These are phyloP conservation scores for Pseudogymnoascus sp. DNA, from an alignment of 2,329 filamentous ascomycete genomes.

Conservation along the genomic window DNA sequence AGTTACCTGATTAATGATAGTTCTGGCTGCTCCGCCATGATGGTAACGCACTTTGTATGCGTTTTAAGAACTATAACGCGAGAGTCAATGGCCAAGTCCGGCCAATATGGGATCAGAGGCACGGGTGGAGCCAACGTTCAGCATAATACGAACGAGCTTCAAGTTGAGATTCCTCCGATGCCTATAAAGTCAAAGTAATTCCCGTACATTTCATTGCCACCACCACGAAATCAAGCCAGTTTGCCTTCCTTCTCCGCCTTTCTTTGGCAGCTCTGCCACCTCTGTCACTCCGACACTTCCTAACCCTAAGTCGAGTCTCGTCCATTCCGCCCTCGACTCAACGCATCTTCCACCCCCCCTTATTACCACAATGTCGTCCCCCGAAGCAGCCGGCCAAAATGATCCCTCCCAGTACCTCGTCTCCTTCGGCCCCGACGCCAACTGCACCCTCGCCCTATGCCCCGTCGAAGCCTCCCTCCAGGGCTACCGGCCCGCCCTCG, in stretches of 20 bases:
- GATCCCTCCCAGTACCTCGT: slow-evolving; percentile 11
- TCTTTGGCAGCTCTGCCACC: slow-evolving; percentile 9
- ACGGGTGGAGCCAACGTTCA: neutral
- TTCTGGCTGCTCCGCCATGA: neutral
- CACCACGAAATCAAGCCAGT: slow-evolving; percentile 10
- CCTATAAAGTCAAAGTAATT: neutral
- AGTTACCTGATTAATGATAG: neutral
- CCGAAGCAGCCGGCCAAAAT: neutral
- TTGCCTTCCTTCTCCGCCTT: slow-evolving; percentile 9
- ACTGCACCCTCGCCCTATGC: slow-evolving; percentile 33
- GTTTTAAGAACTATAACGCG: neutral
- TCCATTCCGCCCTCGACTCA: slow-evolving; percentile 11
- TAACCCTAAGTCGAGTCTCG: neutral
- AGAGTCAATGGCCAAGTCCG: neutral
- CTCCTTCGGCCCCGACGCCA: slow-evolving; percentile 13
- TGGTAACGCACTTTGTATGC: neutral
- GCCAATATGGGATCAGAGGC: neutral
- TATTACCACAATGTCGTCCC: slow-evolving; percentile 7
- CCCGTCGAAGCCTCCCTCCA: slow-evolving; percentile 36
- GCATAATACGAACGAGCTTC: neutral
- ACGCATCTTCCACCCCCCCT: neutral
- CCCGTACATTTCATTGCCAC: too few species aligned
- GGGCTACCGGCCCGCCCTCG: slow-evolving; percentile 46
- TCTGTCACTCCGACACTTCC: slow-evolving; percentile 7
- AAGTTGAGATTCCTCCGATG: neutral